Evolutionary conservation across 2,329 filamentous ascomycete species (phyloP).

Genomic region (Epichloe amarillans): DNA sequence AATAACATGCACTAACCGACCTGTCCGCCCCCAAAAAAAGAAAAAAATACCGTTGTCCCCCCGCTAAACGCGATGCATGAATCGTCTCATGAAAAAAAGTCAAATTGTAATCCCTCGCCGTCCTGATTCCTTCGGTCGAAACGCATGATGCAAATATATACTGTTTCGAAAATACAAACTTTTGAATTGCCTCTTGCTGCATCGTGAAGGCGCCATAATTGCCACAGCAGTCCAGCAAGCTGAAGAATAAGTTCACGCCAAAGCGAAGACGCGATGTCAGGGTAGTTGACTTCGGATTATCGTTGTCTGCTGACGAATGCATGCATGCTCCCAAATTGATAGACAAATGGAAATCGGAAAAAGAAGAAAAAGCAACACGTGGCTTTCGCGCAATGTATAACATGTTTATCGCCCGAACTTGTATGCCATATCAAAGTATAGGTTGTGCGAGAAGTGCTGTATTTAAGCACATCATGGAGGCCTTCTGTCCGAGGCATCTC

Average conservation of each 20-base stretch:
- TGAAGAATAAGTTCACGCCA: not conserved
- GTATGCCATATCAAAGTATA: too few relatives aligned
- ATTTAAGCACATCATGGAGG: not conserved
- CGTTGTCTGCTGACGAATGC: not conserved
- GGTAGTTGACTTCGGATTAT: not conserved
- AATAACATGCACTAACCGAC: slow-evolving; percentile 7
- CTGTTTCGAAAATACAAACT: slow-evolving; percentile 13
- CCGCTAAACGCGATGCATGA: slow-evolving; percentile 27
- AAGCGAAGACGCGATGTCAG: not conserved
- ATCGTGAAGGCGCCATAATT: slow-evolving; percentile 4
- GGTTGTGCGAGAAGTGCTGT: not conserved
- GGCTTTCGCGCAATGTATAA: not conserved
- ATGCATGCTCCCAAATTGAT: not conserved
- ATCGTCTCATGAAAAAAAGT: slow-evolving; percentile 14
- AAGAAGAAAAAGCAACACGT: not conserved
- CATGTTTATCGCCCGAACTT: not conserved
- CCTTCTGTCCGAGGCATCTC: too few relatives aligned
- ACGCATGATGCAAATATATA: slow-evolving; percentile 18
- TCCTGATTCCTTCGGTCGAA: slow-evolving; percentile 11
- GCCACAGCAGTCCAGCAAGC: not conserved
- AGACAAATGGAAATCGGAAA: not conserved
- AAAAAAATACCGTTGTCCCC: slow-evolving; percentile 16
- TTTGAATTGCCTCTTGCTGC: slow-evolving; percentile 8
- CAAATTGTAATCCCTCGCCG: not conserved
- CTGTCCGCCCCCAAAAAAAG: slow-evolving; percentile 4